Conservation (phyloP, 768 basidiomycete species). For the Sarcodon aspratus region DNA sequence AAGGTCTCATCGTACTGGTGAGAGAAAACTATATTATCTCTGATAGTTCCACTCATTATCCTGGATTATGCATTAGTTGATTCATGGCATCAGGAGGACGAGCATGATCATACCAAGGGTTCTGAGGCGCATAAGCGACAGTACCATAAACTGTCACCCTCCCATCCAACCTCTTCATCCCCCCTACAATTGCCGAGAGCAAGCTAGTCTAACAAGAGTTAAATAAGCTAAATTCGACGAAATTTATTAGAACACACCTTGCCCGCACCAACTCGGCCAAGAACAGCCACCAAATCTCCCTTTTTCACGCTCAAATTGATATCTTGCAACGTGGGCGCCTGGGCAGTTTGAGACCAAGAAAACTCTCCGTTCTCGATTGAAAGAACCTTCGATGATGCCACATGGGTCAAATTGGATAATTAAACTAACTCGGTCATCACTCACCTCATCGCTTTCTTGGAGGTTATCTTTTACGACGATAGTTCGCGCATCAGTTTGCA, state of each 20-base stretch:
- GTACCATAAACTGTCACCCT: constrained; percentile 56
- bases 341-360: constrained; percentile 52
- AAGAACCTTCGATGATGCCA: constrained; percentile 32
- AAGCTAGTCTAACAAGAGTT: constrained; percentile 45
- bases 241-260: constrained; percentile 42
- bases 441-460: constrained; percentile 49
- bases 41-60: constrained; percentile 78
- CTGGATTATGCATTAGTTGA: constrained; percentile 20
- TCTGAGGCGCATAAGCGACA: constrained; percentile 79
- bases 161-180: constrained; percentile 74
- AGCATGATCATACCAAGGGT: constrained; percentile 51
- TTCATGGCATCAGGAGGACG: neutral
- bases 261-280: constrained; percentile 86
- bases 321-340: constrained; percentile 59
- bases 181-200: constrained; percentile 73
- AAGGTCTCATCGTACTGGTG: constrained; percentile 81
- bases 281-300: constrained; percentile 75
- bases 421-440: neutral
- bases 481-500: constrained; percentile 68
- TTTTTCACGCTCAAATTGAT: constrained; percentile 68
- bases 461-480: constrained; percentile 31
- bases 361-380: constrained; percentile 73
- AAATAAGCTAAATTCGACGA: constrained; percentile 4
- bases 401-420: neutral
- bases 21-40: constrained; percentile 88